A percentile compares a stretch with the other conserved stretches of the same genome.
These are phyloP conservation scores for Blastocrithidia nonstop DNA, from an alignment of 208 protist genomes.

Conservation along the genomic window DNA sequence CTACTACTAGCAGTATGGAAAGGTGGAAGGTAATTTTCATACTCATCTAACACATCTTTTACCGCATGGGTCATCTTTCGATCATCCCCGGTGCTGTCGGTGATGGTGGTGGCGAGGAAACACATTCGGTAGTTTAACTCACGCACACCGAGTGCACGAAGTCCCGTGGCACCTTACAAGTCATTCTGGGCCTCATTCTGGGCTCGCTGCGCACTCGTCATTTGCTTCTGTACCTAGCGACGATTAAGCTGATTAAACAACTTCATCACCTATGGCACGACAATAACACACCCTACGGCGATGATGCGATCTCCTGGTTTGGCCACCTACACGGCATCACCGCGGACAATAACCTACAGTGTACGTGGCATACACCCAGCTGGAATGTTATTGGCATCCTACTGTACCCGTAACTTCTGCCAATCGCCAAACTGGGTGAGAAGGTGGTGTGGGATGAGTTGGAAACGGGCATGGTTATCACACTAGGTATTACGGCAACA, in stretches of 20 bases:
- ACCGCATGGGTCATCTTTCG: conserved; percentile 78
- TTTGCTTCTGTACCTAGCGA: conserved; percentile 75
- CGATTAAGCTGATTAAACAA: conserved; percentile 75
- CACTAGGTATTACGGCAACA: conserved; percentile 83
- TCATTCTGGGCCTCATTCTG: conserved; percentile 72
- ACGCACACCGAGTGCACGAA: conserved; percentile 94
- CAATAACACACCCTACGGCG: conserved; percentile 94
- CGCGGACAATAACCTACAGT: conserved; percentile 95
- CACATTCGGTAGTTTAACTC: conserved; percentile 96
- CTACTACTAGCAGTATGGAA: not conserved
- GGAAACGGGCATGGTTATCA: conserved; percentile 84
- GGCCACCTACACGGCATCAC: conserved; percentile 95
- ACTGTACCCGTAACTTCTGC: conserved; percentile 96
- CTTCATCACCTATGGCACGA: conserved; percentile 95
- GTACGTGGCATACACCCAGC: conserved; percentile 92
- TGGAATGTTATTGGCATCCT: conserved; percentile 92
- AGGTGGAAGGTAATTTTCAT: not conserved
- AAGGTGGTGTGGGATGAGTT: conserved; percentile 69
- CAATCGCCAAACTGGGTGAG: conserved; percentile 94
- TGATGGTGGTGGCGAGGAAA: conserved; percentile 94
- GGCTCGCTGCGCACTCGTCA: conserved; percentile 54
- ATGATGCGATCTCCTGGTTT: conserved; percentile 96
- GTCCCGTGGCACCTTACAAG: conserved; percentile 88
- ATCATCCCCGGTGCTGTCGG: conserved; percentile 59
- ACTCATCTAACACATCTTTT: conserved; percentile 29